These are phyloP conservation scores for Phoma sp. DNA, from an alignment of 2,329 filamentous ascomycete species.

Conservation along the genomic window DNA sequence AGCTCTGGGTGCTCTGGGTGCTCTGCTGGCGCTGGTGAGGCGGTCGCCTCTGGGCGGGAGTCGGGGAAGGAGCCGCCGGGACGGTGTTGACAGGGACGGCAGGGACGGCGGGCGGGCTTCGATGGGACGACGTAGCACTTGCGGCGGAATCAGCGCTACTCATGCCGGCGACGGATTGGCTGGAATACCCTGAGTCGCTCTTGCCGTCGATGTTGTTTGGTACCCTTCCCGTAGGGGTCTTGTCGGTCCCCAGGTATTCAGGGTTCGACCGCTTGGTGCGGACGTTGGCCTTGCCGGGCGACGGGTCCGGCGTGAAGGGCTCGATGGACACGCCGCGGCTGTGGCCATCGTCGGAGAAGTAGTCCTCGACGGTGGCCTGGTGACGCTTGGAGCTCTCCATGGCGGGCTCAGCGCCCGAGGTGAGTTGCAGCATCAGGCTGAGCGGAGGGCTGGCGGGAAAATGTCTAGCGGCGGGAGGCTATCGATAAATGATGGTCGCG, in stretches of 20 bases:
- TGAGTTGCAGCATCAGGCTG: constrained; percentile 11
- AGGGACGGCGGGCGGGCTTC: constrained; percentile 31
- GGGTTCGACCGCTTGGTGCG: constrained; percentile 57
- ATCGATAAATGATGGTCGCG: constrained; percentile 27
- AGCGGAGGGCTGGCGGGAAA: constrained; percentile 20
- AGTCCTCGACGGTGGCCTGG: constrained; percentile 50
- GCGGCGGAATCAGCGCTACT: constrained; percentile 61
- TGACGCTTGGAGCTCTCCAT: constrained; percentile 30
- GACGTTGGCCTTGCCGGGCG: constrained; percentile 57
- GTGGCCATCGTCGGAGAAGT: constrained; percentile 49
- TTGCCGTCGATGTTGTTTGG: constrained; percentile 55
- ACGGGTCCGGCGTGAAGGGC: constrained; percentile 35
- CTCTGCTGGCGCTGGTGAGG: constrained; percentile 25
- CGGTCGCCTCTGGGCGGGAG: constrained; percentile 12
- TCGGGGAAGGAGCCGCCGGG: constrained; percentile 19
- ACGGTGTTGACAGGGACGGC: constrained; percentile 14
- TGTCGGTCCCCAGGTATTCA: constrained; percentile 44
- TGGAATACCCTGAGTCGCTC: constrained; percentile 70
- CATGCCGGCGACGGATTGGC: constrained; percentile 62
- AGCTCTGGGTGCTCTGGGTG: constrained; percentile 31
- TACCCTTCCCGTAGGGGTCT: constrained; percentile 33
- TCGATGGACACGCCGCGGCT: constrained; percentile 31
- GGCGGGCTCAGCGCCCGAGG: constrained; percentile 11
- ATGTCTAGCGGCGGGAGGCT: constrained; percentile 30
- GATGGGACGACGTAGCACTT: constrained; percentile 44